Evolutionary conservation across 2,329 filamentous ascomycete genomes (phyloP).

Genomic region (Paecilomyces sp.): DNA sequence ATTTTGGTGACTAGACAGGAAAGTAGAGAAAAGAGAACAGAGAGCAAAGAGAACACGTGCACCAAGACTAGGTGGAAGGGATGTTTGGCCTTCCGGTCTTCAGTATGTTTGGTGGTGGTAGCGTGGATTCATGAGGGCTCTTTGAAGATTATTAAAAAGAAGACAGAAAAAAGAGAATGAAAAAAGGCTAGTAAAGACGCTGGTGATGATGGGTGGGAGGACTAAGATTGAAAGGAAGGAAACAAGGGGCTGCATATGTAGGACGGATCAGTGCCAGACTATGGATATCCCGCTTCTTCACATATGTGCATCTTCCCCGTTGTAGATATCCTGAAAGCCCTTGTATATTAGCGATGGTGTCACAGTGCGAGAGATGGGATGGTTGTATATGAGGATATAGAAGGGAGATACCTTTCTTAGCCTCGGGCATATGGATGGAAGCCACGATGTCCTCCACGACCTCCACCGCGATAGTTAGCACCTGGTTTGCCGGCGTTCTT

Average conservation of each 20-base stretch:
- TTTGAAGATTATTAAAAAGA: background rate
- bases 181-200: background rate
- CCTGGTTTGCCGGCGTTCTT: slow-evolving; percentile 91
- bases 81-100: background rate
- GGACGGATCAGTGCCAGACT: background rate
- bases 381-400: background rate
- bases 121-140: background rate
- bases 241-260: background rate
- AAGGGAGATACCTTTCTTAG: background rate
- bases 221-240: background rate
- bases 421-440: slow-evolving; percentile 69
- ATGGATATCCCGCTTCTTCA: no score
- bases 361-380: no score
- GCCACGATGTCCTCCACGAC: slow-evolving; percentile 64
- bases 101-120: background rate
- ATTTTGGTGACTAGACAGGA: background rate
- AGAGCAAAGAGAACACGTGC: background rate
- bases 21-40: background rate
- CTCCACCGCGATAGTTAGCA: slow-evolving; percentile 88
- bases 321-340: no score
- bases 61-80: background rate
- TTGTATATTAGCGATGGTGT: no score
- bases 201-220: background rate
- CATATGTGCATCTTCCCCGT: no score
- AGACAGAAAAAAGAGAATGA: background rate